Percentiles rank a stretch among this genome's conserved stretches.
Evolutionary conservation across 768 basidiomycete species (phyloP).

Genomic region (Agaricus bisporus): DNA sequence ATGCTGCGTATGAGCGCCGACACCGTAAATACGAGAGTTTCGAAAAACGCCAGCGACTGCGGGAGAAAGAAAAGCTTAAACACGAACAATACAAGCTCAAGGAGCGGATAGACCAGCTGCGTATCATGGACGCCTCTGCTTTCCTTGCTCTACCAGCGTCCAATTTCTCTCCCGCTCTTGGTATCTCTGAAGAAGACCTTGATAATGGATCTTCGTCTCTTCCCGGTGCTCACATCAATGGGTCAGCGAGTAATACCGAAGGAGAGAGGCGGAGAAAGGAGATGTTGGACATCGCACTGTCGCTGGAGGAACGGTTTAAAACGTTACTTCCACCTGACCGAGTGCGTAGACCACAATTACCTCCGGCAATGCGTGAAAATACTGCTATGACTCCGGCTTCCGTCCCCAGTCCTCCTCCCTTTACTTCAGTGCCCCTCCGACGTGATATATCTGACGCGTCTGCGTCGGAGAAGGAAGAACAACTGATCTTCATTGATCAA

Average conservation of each 20-base stretch:
- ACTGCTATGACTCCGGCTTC: neutral
- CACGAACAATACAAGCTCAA: slow-evolving; percentile 90
- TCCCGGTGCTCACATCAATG: slow-evolving; percentile 32
- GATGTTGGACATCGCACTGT: slow-evolving; percentile 66
- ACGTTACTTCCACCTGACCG: slow-evolving; percentile 67
- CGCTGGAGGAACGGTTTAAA: slow-evolving; percentile 67
- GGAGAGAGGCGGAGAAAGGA: slow-evolving; percentile 70
- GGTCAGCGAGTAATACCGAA: slow-evolving; percentile 37
- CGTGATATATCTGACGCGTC: neutral
- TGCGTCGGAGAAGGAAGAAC: neutral
- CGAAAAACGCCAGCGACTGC: slow-evolving; percentile 77
- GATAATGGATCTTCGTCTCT: slow-evolving; percentile 17
- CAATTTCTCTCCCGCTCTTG: slow-evolving; percentile 41
- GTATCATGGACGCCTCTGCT: slow-evolving; percentile 62
- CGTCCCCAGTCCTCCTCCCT: neutral
- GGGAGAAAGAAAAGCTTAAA: slow-evolving; percentile 89
- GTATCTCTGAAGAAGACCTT: slow-evolving; percentile 19
- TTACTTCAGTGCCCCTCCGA: slow-evolving; percentile 32
- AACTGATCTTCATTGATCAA: neutral
- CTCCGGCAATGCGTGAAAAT: slow-evolving; percentile 5
- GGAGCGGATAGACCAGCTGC: slow-evolving; percentile 81
- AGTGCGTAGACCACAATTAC: slow-evolving; percentile 29
- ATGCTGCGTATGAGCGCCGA: slow-evolving; percentile 73
- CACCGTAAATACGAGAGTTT: slow-evolving; percentile 84
- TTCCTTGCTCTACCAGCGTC: slow-evolving; percentile 60